Evolutionary conservation across 352 stramenopile genomes (phyloP).

Genomic region (Globisporangium splendens): DNA sequence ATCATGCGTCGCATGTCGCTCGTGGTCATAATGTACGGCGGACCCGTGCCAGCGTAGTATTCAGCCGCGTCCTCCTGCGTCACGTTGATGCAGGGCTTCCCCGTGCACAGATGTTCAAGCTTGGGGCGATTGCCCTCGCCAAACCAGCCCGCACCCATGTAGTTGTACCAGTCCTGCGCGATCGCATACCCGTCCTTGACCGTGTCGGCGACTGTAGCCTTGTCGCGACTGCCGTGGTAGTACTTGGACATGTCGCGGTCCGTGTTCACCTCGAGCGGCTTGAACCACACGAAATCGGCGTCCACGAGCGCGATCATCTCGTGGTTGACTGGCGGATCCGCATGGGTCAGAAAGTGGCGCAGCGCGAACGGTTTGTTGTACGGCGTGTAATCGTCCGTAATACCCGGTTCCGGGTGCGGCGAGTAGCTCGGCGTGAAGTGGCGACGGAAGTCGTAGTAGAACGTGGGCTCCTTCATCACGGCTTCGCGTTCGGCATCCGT

Average conservation of each 20-base stretch:
- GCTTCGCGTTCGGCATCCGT: no score
- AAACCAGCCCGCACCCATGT: constrained; percentile 40
- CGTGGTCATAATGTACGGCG: constrained; percentile 60
- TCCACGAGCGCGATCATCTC: no score
- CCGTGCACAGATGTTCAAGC: constrained; percentile 30
- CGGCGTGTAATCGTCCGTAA: neutral
- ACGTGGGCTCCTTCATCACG: neutral
- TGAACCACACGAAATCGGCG: no score
- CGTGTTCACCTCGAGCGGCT: constrained; percentile 23
- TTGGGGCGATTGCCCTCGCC: constrained; percentile 17
- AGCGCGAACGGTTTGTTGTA: no score
- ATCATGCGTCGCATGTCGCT: constrained; percentile 39
- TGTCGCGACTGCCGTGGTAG: constrained; percentile 30
- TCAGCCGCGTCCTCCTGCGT: constrained; percentile 29
- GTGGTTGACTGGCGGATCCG: no score
- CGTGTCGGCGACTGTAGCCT: constrained; percentile 30
- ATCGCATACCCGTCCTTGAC: constrained; percentile 37
- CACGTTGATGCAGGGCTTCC: constrained; percentile 30
- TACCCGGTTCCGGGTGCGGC: neutral
- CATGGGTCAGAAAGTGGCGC: no score
- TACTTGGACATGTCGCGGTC: constrained; percentile 35
- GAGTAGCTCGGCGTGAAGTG: neutral
- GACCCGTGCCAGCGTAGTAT: constrained; percentile 41
- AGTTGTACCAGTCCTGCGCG: constrained; percentile 48
- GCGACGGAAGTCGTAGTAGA: neutral